These are phyloP conservation scores for Triangularia setosa DNA, from an alignment of 2,329 filamentous ascomycete species.

Conservation along the genomic window DNA sequence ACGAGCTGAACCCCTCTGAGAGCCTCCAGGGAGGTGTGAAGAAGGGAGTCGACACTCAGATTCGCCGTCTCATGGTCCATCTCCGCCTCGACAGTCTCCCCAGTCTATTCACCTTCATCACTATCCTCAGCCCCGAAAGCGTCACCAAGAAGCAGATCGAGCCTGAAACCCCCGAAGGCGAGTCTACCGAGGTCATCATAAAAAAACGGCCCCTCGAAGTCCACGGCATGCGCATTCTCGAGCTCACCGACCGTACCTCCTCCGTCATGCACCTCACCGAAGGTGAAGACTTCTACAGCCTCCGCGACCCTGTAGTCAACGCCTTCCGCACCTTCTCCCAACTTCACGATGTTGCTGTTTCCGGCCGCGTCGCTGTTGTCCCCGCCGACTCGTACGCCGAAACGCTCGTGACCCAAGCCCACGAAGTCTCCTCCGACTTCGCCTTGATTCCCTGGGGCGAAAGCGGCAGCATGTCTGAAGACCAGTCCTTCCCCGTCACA, in stretches of 20 bases:
- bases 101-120: constrained; percentile 76
- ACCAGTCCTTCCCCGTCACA: constrained; percentile 40
- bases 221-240: constrained; percentile 66
- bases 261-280: constrained; percentile 93
- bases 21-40: constrained; percentile 25
- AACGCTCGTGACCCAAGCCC: constrained; percentile 66
- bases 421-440: constrained; percentile 66
- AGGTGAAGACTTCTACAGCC: constrained; percentile 65
- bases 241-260: constrained; percentile 87
- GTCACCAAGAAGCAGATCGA: constrained; percentile 18
- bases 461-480: constrained; percentile 69
- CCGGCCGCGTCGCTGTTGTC: constrained; percentile 75
- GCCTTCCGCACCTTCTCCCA: constrained; percentile 86
- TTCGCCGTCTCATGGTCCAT: constrained; percentile 71
- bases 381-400: constrained; percentile 76
- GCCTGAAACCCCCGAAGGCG: constrained; percentile 8
- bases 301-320: constrained; percentile 78
- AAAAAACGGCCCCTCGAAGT: constrained; percentile 59
- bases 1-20: constrained; percentile 35
- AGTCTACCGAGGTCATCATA: constrained; percentile 16
- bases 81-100: constrained; percentile 82
- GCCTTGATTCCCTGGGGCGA: constrained; percentile 89
- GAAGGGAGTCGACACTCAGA: constrained; percentile 35
- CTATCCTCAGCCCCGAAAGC: constrained; percentile 57
- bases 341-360: constrained; percentile 77